Conservation (phyloP, 139 green algal species). For the Astrephomene gubernaculifera region DNA sequence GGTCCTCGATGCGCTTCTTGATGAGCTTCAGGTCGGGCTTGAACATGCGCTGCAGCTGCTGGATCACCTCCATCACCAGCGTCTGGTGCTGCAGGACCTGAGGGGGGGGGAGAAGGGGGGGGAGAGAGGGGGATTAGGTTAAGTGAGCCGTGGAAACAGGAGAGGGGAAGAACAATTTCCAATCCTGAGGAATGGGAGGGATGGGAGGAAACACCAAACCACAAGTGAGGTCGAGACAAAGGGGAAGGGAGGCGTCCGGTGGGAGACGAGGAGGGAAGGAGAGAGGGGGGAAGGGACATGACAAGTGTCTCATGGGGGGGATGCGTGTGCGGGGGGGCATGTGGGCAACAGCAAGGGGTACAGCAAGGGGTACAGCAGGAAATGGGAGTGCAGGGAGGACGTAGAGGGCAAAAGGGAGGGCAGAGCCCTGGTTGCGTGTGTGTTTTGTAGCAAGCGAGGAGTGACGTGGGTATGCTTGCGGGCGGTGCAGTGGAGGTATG, state of each 20-base stretch:
- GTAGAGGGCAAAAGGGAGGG: no score
- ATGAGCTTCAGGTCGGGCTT: constrained; percentile 97
- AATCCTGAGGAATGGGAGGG: no score
- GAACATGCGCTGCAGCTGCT: constrained; percentile 97
- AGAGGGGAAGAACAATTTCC: no score
- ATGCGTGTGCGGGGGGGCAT: no score
- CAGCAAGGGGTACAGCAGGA: no score
- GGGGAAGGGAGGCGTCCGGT: background rate
- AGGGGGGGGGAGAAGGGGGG: constrained; percentile 38
- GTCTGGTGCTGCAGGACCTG: constrained; percentile 90
- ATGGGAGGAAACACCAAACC: no score
- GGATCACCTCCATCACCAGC: constrained; percentile 95
- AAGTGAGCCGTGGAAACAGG: no score
- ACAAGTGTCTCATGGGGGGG: background rate
- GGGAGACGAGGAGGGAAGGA: background rate
- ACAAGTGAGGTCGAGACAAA: background rate
- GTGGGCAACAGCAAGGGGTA: no score
- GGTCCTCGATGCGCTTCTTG: constrained; percentile 94
- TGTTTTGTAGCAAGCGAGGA: background rate
- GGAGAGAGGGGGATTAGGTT: background rate
- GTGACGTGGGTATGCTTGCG: background rate
- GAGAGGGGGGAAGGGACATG: background rate
- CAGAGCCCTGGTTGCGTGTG: no score
- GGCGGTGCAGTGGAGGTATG: no score
- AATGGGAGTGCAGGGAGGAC: no score